These are phyloP conservation scores for Geotrichum fermentans DNA, from an alignment of 1,139 yeast species.

Conservation along the genomic window DNA sequence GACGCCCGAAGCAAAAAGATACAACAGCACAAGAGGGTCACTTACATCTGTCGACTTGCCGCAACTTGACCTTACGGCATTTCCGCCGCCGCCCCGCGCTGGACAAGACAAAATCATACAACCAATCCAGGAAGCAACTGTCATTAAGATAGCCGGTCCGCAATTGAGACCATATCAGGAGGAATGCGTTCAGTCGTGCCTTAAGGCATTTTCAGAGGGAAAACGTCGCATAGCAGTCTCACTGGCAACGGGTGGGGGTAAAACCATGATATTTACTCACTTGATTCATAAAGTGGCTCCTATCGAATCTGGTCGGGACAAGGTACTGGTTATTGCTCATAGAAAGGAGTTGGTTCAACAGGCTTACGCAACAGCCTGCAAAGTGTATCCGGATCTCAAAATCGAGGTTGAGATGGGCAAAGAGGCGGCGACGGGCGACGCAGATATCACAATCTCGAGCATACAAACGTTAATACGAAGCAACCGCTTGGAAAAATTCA, in stretches of 20 bases:
- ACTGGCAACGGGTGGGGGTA: conserved; percentile 93
- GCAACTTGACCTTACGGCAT: too few relatives aligned
- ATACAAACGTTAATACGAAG: conserved; percentile 56
- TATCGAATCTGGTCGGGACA: conserved; percentile 39
- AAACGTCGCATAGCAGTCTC: conserved; percentile 69
- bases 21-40: too few relatives aligned
- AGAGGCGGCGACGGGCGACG: conserved; percentile 39
- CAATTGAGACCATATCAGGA: conserved; percentile 60
- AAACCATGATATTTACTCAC: conserved; percentile 80
- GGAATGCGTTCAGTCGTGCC: conserved; percentile 59
- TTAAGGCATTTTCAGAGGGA: conserved; percentile 47
- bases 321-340: conserved; percentile 71
- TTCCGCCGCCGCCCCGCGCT: too few relatives aligned
- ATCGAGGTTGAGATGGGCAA: conserved; percentile 74
- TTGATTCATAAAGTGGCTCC: conserved; percentile 51
- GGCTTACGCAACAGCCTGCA: conserved; percentile 51
- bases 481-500: conserved; percentile 48
- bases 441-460: conserved; percentile 74
- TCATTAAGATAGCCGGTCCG: too few relatives aligned
- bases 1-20: too few relatives aligned
- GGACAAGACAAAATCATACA: too few relatives aligned
- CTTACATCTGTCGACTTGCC: too few relatives aligned
- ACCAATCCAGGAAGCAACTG: too few relatives aligned
- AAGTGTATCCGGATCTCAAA: conserved; percentile 47
- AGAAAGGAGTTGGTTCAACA: conserved; percentile 74